Evolutionary conservation across 805 yeast species (phyloP).

Genomic region (Kuraishia borneana): DNA sequence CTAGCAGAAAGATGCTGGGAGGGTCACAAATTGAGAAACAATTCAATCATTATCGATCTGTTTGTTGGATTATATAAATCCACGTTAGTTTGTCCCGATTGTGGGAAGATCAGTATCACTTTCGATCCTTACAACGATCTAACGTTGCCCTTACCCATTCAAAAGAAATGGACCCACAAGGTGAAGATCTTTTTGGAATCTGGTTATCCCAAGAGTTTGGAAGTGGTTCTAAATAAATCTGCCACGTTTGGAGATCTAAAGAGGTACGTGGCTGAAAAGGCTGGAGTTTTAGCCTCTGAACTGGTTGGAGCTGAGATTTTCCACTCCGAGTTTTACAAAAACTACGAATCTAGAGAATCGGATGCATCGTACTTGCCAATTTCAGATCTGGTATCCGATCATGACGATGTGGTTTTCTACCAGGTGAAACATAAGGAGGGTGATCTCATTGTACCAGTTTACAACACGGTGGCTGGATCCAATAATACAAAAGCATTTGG

Average conservation of each 20-base stretch:
- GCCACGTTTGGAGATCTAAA: slow-evolving; percentile 57
- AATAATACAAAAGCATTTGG: slow-evolving; percentile 47
- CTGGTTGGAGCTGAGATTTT: slow-evolving; percentile 53
- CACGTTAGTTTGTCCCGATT: slow-evolving; percentile 78
- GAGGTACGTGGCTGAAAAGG: slow-evolving; percentile 41
- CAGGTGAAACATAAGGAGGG: slow-evolving; percentile 27
- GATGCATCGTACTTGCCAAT: slow-evolving; percentile 55
- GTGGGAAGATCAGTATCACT: slow-evolving; percentile 70
- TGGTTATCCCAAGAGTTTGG: slow-evolving; percentile 39
- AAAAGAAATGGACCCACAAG: slow-evolving; percentile 57
- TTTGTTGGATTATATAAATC: slow-evolving; percentile 90
- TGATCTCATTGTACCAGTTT: slow-evolving; percentile 50
- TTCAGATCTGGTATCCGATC: slow-evolving; percentile 49
- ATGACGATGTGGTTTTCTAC: slow-evolving; percentile 61
- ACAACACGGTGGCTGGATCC: slow-evolving; percentile 29
- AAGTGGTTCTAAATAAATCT: slow-evolving; percentile 61
- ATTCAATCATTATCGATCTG: slow-evolving; percentile 73
- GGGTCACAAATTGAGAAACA: slow-evolving; percentile 68
- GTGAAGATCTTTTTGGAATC: slow-evolving; percentile 52
- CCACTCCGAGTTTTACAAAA: slow-evolving; percentile 54
- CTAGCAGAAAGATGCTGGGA: slow-evolving; percentile 76
- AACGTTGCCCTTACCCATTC: slow-evolving; percentile 80
- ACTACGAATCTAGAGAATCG: slow-evolving; percentile 45
- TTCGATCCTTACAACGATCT: slow-evolving; percentile 91
- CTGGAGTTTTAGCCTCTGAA: slow-evolving; percentile 21